phyloP scores from a whole-genome alignment of 31 red algal genomes.

The Asparagopsis taxiformis region DNA sequence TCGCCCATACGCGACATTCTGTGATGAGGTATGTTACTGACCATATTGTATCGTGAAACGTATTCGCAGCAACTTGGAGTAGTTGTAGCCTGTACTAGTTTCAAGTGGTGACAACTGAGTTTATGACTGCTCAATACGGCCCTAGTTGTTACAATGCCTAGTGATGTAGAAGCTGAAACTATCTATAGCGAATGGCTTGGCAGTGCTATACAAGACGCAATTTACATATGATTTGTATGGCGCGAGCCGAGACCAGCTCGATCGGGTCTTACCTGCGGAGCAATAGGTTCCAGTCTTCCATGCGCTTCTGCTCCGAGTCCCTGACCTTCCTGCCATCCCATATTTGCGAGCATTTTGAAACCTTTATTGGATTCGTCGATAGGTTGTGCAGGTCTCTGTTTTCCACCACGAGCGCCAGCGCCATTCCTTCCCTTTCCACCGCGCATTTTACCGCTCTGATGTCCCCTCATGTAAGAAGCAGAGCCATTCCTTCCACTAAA shows the following conservation, averaged over 20 bases:
- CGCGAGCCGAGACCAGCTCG: neutral
- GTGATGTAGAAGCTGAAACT: too few relatives aligned
- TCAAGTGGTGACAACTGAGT: too few relatives aligned
- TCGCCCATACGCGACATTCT: neutral
- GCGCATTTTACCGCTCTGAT: neutral
- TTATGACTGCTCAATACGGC: too few relatives aligned
- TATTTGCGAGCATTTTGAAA: constrained; percentile 6
- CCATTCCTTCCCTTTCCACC: neutral
- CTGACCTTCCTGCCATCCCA: constrained; percentile 11
- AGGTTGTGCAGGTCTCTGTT: too few relatives aligned
- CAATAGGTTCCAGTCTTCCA: neutral
- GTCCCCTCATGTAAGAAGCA: neutral
- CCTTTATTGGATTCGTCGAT: neutral
- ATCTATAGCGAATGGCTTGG: too few relatives aligned
- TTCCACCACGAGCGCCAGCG: neutral
- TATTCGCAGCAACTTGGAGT: too few relatives aligned
- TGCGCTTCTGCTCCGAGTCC: neutral
- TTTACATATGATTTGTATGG: too few relatives aligned
- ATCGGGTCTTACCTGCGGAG: neutral
- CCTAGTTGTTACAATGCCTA: too few relatives aligned
- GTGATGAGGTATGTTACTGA: neutral
- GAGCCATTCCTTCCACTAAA: neutral
- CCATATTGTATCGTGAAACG: neutral
- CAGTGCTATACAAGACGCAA: neutral
- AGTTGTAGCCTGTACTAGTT: too few relatives aligned